Evolutionary conservation across 1,139 yeast species (phyloP), one percentile per base, ranked within the genome.

Genomic region (Meyerozyma smithsonii): DNA sequence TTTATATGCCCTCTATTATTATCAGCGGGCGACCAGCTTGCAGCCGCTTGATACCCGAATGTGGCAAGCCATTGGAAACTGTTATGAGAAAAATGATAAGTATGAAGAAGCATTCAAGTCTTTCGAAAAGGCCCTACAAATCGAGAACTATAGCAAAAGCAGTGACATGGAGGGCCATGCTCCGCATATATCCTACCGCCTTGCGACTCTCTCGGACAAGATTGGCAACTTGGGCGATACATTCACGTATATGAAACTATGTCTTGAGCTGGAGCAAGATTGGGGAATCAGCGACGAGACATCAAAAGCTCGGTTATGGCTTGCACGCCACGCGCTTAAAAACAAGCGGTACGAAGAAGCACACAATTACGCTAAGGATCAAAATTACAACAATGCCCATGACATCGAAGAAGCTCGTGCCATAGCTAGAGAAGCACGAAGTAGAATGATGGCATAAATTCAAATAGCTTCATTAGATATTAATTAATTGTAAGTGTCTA

Each of bases 21-120:
- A 88, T 57, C 97, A 92, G 61, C 72, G 87, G 37, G 97, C 97
- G 0, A 85, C 96, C 32, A 78, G 87, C 17, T 69, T 94, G 46
- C 90, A 85, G 52, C 97, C 97, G 1, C 63, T 81, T 42, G 99
- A 94, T 58, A 84, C 84, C 50, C 69, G 98, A 48, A 89, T 92
- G 90, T 94, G 98, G 99, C 88, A 83, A 49, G 97, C 98, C 0
- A 72, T 90, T 36, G 98, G 94, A 0, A 82, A 84, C 51, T 88
- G 97, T 59, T 89, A 82, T 60, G 95, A 88, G 48, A 85, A 86
- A 55, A 73, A 89, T 28, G 81, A 79, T 20, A 84, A 88, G 44
- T 65, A 66, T 24, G 73, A 72, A 18, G 90, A 84, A 47, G 81
- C 94, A 0, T 69, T 84, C 25, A 76, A 72, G 48, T 71, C 80